A percentile compares a stretch with the other conserved stretches of the same genome.
Evolutionary conservation across 306 rosid genomes (phyloP).

Genomic region (Dryas drummondii): DNA sequence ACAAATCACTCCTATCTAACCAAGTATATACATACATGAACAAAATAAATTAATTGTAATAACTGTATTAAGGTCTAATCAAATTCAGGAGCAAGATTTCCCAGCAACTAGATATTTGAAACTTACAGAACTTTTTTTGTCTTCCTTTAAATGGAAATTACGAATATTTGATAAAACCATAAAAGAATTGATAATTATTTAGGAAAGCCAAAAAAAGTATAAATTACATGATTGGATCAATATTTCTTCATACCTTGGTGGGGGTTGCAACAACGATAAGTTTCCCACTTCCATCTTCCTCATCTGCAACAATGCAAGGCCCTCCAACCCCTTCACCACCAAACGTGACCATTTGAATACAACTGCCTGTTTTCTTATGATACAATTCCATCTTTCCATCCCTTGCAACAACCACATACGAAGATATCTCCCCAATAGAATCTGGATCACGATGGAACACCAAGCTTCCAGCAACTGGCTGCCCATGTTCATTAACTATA

Average conservation of each 20-base stretch:
- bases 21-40: too few relatives aligned
- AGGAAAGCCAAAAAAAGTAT: neutral
- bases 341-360: slow-evolving; percentile 72
- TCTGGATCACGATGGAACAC: slow-evolving; percentile 65
- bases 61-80: neutral
- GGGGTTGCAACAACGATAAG: slow-evolving; percentile 73
- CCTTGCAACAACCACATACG: slow-evolving; percentile 72
- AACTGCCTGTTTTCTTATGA: slow-evolving; percentile 71
- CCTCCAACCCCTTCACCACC: slow-evolving; percentile 70
- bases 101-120: neutral
- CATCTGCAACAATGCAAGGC: slow-evolving; percentile 69
- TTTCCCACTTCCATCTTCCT: slow-evolving; percentile 61
- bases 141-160: neutral
- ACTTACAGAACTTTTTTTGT: too few relatives aligned
- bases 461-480: slow-evolving; percentile 88
- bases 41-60: neutral
- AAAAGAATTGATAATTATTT: neutral
- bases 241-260: slow-evolving; percentile 57
- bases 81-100: neutral
- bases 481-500: slow-evolving; percentile 68
- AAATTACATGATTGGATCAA: slow-evolving; percentile 12
- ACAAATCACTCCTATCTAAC: neutral
- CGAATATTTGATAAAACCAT: neutral
- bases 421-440: slow-evolving; percentile 76
- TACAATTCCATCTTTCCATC: slow-evolving; percentile 83